A percentile compares a stretch with the other conserved stretches of the same genome.
phyloP scores from a whole-genome alignment of 2,329 filamentous ascomycete species.

The Waltergamsia citrina region DNA sequence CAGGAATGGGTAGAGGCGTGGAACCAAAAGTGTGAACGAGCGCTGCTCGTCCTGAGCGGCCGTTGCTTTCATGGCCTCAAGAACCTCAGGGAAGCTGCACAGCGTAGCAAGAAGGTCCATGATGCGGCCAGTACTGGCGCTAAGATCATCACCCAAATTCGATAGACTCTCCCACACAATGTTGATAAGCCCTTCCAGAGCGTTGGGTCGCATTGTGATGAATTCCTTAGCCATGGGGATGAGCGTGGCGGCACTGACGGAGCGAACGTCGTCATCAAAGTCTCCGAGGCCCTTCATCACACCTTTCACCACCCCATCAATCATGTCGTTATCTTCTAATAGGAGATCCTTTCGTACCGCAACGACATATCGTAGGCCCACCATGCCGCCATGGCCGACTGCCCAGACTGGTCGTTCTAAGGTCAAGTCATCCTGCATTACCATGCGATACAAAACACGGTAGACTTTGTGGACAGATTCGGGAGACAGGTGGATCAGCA shows the following conservation, averaged over 20 bases:
- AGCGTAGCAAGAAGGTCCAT: slow-evolving; percentile 97
- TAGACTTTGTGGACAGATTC: slow-evolving; percentile 79
- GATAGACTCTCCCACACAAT: slow-evolving; percentile 98
- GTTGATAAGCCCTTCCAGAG: slow-evolving; percentile 74
- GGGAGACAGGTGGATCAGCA: slow-evolving; percentile 73
- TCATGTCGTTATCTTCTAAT: slow-evolving; percentile 71
- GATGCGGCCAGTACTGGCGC: slow-evolving; percentile 92
- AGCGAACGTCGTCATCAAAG: slow-evolving; percentile 87
- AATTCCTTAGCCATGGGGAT: slow-evolving; percentile 96
- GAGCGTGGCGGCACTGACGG: slow-evolving; percentile 93
- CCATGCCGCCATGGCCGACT: slow-evolving; percentile 96
- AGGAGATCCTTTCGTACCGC: slow-evolving; percentile 90
- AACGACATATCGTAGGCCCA: slow-evolving; percentile 88
- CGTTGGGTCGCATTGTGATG: slow-evolving; percentile 69
- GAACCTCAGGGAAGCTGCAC: slow-evolving; percentile 85
- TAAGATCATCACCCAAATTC: slow-evolving; percentile 92
- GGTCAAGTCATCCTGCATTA: slow-evolving; percentile 79
- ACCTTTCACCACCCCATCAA: slow-evolving; percentile 84
- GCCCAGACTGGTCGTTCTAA: slow-evolving; percentile 76
- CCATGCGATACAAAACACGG: slow-evolving; percentile 73
- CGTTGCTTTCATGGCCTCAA: slow-evolving; percentile 88
- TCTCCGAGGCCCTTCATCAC: slow-evolving; percentile 94
- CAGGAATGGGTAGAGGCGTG: slow-evolving; percentile 89
- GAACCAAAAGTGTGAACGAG: slow-evolving; percentile 87
- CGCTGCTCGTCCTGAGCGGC: slow-evolving; percentile 74